A percentile compares a stretch with the other conserved stretches of the same genome.
These are phyloP conservation scores for Aspergillus ostianus DNA, from an alignment of 495 filamentous ascomycete genomes.

Conservation along the genomic window DNA sequence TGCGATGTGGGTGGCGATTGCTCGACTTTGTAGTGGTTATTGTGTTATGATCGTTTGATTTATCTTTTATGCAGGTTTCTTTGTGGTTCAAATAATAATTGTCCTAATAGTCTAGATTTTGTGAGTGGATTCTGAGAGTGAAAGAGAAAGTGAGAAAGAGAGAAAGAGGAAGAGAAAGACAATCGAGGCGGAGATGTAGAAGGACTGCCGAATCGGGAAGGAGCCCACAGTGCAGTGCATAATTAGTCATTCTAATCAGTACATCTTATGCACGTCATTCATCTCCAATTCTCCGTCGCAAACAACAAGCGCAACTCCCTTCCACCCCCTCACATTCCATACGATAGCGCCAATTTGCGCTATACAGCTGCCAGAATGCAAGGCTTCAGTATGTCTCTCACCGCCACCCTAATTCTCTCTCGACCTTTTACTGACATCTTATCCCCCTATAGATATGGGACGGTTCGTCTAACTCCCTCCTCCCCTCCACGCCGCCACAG, in stretches of 20 bases:
- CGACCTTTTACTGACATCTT: slow-evolving; percentile 18
- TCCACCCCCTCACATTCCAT: background rate
- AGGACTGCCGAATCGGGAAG: background rate
- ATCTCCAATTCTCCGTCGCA: background rate
- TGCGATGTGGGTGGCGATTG: slow-evolving; percentile 38
- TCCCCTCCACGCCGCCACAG: background rate
- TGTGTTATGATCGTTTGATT: background rate
- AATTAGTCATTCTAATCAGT: background rate
- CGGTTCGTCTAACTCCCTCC: slow-evolving; percentile 24
- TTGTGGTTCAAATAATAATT: too few relatives aligned
- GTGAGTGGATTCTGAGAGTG: too few relatives aligned
- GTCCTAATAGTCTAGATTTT: too few relatives aligned
- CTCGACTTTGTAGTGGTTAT: slow-evolving; percentile 13
- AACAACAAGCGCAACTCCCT: background rate
- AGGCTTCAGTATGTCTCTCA: slow-evolving; percentile 42
- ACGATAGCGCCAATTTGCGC: background rate
- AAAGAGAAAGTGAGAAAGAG: background rate
- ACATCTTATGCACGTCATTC: background rate
- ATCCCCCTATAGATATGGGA: slow-evolving; percentile 40
- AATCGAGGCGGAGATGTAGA: too few relatives aligned
- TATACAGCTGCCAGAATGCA: slow-evolving; percentile 35
- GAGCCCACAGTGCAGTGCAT: background rate
- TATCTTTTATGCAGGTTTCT: too few relatives aligned
- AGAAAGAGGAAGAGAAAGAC: background rate
- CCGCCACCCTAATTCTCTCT: slow-evolving; percentile 1